Conservation (phyloP, 495 filamentous ascomycete species). For the Aspergillus haitiensis region DNA sequence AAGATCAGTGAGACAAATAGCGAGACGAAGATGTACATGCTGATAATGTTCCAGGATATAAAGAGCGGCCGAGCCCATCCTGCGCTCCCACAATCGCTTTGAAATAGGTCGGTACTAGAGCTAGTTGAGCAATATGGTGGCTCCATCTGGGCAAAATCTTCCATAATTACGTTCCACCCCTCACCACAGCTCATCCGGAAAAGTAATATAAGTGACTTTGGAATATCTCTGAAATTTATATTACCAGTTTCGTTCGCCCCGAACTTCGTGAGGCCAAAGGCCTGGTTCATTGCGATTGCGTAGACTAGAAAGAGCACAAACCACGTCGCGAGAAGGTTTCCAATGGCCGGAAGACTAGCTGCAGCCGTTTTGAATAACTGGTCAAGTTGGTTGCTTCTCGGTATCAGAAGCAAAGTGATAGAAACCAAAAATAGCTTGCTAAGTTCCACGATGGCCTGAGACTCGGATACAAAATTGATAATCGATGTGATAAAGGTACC, state of each 20-base stretch:
- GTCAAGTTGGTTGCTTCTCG: conserved; percentile 94
- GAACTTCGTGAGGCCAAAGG: conserved; percentile 93
- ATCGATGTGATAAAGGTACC: conserved; percentile 79
- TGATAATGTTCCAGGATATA: conserved; percentile 96
- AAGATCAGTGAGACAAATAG: conserved; percentile 98
- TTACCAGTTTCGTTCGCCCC: conserved; percentile 70
- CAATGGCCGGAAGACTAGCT: conserved; percentile 86
- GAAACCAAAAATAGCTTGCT: conserved; percentile 94
- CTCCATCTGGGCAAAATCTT: conserved; percentile 81
- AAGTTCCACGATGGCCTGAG: conserved; percentile 67
- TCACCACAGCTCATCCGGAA: conserved; percentile 92
- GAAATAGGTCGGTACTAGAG: conserved; percentile 62
- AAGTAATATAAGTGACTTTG: conserved; percentile 88
- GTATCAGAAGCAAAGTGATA: conserved; percentile 88
- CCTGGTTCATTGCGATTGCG: conserved; percentile 94
- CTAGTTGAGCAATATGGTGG: conserved; percentile 68
- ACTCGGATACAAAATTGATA: conserved; percentile 56
- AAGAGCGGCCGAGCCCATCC: conserved; percentile 86
- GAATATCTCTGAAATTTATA: conserved; percentile 90
- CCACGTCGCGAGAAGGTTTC: conserved; percentile 94
- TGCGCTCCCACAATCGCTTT: conserved; percentile 90
- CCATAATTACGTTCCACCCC: conserved; percentile 96
- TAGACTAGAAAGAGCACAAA: conserved; percentile 94
- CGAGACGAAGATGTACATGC: conserved; percentile 99
- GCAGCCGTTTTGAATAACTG: conserved; percentile 99